phyloP scores from a whole-genome alignment of 164 flowering plant species.

The Liriodendron chinense region DNA sequence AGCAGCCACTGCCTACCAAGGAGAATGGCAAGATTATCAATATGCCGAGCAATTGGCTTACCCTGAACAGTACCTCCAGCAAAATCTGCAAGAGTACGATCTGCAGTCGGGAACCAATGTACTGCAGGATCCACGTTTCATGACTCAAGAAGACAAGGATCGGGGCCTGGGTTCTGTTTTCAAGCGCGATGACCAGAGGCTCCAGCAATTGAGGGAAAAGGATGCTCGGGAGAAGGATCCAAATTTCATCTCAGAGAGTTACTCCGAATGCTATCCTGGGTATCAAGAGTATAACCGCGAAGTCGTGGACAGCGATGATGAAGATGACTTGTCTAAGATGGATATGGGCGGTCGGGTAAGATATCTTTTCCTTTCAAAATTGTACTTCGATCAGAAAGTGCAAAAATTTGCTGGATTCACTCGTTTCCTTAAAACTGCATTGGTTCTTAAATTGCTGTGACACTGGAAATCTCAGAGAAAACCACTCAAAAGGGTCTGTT shows the following conservation, averaged over 20 bases:
- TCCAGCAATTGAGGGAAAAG: constrained; percentile 89
- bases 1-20: constrained; percentile 64
- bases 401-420: not conserved
- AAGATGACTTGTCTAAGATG: constrained; percentile 94
- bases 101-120: constrained; percentile 39
- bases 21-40: constrained; percentile 89
- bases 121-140: constrained; percentile 71
- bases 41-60: constrained; percentile 83
- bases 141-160: constrained; percentile 99
- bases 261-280: constrained; percentile 98
- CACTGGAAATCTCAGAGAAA: too few relatives aligned
- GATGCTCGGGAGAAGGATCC: constrained; percentile 99
- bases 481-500: too few relatives aligned
- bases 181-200: constrained; percentile 94
- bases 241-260: constrained; percentile 93
- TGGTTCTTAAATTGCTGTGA: not conserved
- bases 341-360: constrained; percentile 99
- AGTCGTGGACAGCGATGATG: constrained; percentile 90
- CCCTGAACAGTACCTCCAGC: constrained; percentile 82
- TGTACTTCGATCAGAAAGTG: not conserved
- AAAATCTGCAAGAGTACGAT: constrained; percentile 56
- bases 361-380: not conserved
- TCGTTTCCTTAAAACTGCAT: not conserved
- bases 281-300: constrained; percentile 97
- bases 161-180: constrained; percentile 98